phyloP scores from a whole-genome alignment of 768 basidiomycete species.

The Tulasnella sp. region DNA sequence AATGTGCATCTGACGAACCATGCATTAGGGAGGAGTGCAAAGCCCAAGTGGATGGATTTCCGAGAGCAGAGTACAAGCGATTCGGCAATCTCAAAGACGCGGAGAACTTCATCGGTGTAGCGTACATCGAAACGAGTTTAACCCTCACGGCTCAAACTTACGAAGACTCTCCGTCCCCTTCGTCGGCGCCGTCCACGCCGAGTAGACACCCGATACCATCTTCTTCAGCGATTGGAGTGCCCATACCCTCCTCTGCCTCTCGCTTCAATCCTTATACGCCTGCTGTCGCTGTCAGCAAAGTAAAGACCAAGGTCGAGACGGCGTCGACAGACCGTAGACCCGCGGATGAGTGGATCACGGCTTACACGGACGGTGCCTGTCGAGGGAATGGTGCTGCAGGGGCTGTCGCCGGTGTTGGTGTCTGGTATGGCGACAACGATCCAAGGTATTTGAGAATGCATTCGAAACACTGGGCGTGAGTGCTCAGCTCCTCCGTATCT shows the following conservation, averaged over 20 bases:
- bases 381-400: constrained; percentile 62
- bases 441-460: constrained; percentile 34
- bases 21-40: constrained; percentile 56
- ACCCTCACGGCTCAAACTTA: constrained; percentile 10
- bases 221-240: background rate
- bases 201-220: background rate
- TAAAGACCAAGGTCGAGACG: background rate
- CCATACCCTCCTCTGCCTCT: background rate
- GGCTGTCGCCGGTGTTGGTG: constrained; percentile 70
- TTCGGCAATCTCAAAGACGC: constrained; percentile 49
- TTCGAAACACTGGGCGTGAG: background rate
- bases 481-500: background rate
- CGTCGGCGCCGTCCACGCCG: constrained; percentile 11
- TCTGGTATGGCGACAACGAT: constrained; percentile 74
- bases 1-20: background rate
- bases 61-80: constrained; percentile 54
- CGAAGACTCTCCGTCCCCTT: background rate
- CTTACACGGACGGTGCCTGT: constrained; percentile 84
- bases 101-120: constrained; percentile 33
- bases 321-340: constrained; percentile 16
- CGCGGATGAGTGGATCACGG: constrained; percentile 34
- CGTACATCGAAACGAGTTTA: background rate
- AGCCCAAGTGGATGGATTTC: constrained; percentile 52
- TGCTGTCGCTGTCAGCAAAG: background rate
- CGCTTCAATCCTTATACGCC: constrained; percentile 5